Evolutionary conservation across 2,329 filamentous ascomycete species (phyloP), one percentile per base, ranked within the genome.

Genomic region (Aspergillus thermomutatus): DNA sequence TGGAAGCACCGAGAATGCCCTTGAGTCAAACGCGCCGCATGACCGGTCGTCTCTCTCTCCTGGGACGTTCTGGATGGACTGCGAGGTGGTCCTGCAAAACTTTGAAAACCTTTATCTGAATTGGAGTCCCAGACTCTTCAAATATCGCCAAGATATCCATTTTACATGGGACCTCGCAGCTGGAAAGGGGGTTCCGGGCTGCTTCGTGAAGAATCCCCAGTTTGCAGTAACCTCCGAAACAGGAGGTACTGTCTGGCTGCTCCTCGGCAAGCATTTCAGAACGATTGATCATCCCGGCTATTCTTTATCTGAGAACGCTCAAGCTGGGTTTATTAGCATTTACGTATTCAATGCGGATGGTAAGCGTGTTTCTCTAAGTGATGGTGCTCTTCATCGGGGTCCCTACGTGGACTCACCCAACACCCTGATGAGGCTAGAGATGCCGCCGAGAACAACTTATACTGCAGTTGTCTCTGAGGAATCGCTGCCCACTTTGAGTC

Each of bases 71-170:
- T 97, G 94, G 93, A 95, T 97, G 76, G 86, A 88, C 25, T 85
- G 94, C 27, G 90, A 96, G 64, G 90, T 92, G 62, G 86, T 97
- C 3, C 83, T 91, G 37, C 92, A 96, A 67, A 87, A 96, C 69
- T 99, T 97, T 61, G 92, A 97, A 71, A 96, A 92, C 19, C 85
- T 99, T 64, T 99, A 97, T 72, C 80, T 99, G 54, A 99, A 97
- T 75, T 99, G 94, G 94, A 97, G 96, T 63, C 92, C 94, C 0
- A 82, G 83, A 0, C 79, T 96, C 0, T 99, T 99, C 74, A 79
- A 79, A 1, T 78, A 89, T 69, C 87, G 92, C 8, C 88, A 96
- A 72, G 92, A 99, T 66, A 86, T 92, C 55, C 94, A 99, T 74
- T 96, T 97, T 68, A 81, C 82, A 2, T 99, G 94, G 94, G 82